Evolutionary conservation across 164 flowering plant genomes (phyloP), one percentile per base, ranked within the genome.

Genomic region (Magnolia officinalis): DNA sequence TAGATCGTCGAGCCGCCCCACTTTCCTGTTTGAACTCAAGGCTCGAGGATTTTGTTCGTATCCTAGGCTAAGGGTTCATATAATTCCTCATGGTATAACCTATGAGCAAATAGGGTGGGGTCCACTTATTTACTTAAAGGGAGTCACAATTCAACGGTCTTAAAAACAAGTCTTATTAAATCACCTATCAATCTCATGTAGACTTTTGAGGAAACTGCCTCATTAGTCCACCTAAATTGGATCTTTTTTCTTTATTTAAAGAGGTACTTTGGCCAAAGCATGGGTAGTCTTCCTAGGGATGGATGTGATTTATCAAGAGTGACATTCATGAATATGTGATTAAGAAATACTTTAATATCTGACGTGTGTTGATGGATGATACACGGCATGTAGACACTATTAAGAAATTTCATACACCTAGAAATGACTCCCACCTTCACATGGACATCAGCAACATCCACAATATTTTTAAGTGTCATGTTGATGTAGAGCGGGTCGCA

Each of bases 121-220:
- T 18, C 71, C 71, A 16, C 19, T 55, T 5, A 16, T 55, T 55
- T 16, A 55, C 61, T 3, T 55, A 55, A 55, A 55, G 61, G 61
- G 61, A 11, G 61, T 55, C 61, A 55, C n/a, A 68, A 68, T 68
- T 68, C 71, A 68, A 68, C 31, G 71, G 31, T 37, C 71, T 68
- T 4, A 31, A 68, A 29, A 11, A 68, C 4, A 14, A 11, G 13
- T 68, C 31, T 29, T 7, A 68, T 29, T 16, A 1, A 68, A 68
- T 68, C 50, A 68, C 31, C 71, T 45, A 68, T 68, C 71, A 68
- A 68, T 68, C 71, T 29, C 71, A 37, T 29, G 71, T 68, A 68
- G 71, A 68, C 71, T 68, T 68, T 68, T 68, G 49, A 68, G 21
- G 71, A 18, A 31, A 37, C 16, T 68, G 71, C n/a, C 71, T 18